These are phyloP conservation scores for Neurospora sp. DNA, from an alignment of 495 filamentous ascomycete genomes.

Conservation along the genomic window DNA sequence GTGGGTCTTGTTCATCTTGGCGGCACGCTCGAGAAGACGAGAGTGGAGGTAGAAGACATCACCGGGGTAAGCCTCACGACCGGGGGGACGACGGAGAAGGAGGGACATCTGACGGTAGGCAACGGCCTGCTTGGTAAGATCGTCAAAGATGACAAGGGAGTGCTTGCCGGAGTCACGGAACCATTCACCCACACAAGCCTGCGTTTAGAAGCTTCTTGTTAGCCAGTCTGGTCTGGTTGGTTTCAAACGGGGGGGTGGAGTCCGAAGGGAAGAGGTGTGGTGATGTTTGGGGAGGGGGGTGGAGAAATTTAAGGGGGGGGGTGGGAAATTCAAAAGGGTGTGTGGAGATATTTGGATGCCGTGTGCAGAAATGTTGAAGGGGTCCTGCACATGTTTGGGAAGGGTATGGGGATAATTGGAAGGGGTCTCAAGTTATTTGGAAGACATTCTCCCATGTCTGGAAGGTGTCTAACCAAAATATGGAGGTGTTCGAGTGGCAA, in stretches of 20 bases:
- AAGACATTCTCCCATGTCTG: not conserved
- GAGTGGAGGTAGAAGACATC: constrained; percentile 99
- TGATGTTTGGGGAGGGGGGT: not conserved
- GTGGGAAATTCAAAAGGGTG: not conserved
- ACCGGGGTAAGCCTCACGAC: constrained; percentile 99
- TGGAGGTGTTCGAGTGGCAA: not conserved
- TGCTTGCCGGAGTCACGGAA: constrained; percentile 92
- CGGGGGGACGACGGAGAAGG: constrained; percentile 94
- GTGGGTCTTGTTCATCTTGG: constrained; percentile 97
- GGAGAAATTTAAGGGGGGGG: not conserved
- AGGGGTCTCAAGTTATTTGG: not conserved
- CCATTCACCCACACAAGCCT: constrained; percentile 65
- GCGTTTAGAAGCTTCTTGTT: not conserved
- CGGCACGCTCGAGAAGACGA: constrained; percentile 96
- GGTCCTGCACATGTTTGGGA: not conserved
- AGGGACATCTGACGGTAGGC: constrained; percentile 99
- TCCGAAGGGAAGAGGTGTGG: not conserved
- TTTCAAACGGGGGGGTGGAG: not conserved
- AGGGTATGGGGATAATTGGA: not conserved
- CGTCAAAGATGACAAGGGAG: constrained; percentile 88
- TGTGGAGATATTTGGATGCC: not conserved
- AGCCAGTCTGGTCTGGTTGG: not conserved
- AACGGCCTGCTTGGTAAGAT: constrained; percentile 98
- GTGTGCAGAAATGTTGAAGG: not conserved
- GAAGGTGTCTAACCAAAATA: not conserved